Conservation (phyloP, 176 grass and related monocot species). For the Lolium multiflorum region DNA sequence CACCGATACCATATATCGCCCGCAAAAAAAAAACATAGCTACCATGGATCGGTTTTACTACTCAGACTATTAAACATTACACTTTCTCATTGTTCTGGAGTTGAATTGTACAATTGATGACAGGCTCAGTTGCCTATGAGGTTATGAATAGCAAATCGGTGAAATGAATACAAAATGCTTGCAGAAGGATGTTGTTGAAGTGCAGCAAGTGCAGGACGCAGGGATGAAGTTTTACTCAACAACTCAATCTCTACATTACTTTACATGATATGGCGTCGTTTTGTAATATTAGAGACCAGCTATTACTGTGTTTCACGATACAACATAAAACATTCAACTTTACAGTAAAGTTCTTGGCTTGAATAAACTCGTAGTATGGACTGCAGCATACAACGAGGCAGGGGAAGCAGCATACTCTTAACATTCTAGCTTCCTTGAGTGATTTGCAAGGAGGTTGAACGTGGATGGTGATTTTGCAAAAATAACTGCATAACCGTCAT, state of each 20-base stretch:
- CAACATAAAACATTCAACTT: constrained; percentile 2
- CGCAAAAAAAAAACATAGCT: too few relatives aligned
- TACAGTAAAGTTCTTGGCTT: constrained; percentile 15
- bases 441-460: constrained; percentile 51
- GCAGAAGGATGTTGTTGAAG: neutral
- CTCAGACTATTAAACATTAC: neutral
- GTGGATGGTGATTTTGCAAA: constrained; percentile 64
- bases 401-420: constrained; percentile 15
- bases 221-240: constrained; percentile 10
- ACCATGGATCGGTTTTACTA: neutral
- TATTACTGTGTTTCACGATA: constrained; percentile 17
- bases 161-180: neutral
- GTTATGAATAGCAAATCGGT: neutral
- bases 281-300: neutral
- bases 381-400: neutral
- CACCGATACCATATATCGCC: neutral
- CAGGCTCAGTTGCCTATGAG: neutral
- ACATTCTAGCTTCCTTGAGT: constrained; percentile 54
- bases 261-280: neutral
- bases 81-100: neutral
- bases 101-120: neutral
- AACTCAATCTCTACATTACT: constrained; percentile 12
- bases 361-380: constrained; percentile 15
- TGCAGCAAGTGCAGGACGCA: neutral
- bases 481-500: constrained; percentile 81